These are phyloP conservation scores for Sarcocystis neurona DNA, from an alignment of 169 alveolate genomes.

Conservation along the genomic window DNA sequence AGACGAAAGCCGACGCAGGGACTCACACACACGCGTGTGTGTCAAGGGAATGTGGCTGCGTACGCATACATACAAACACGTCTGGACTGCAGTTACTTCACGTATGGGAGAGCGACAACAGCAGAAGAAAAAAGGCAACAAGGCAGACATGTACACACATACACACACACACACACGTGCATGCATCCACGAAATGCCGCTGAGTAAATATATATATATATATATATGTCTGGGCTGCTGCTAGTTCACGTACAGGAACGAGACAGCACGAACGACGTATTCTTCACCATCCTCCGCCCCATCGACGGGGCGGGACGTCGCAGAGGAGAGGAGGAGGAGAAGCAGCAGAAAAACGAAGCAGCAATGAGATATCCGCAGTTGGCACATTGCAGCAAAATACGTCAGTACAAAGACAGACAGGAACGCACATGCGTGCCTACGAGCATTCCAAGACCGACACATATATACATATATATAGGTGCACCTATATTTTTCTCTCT, in stretches of 20 bases:
- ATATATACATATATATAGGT: not conserved
- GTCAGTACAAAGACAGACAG: not conserved
- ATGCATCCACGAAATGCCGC: too few relatives aligned
- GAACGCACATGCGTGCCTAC: not conserved
- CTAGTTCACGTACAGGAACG: too few relatives aligned
- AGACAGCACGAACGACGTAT: too few relatives aligned
- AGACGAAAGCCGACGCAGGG: not conserved
- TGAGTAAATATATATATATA: too few relatives aligned
- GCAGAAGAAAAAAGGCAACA: not conserved
- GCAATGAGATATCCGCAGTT: not conserved
- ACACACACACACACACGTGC: too few relatives aligned
- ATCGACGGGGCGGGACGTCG: too few relatives aligned
- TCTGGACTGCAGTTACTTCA: not conserved
- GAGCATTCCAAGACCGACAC: not conserved
- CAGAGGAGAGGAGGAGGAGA: too few relatives aligned
- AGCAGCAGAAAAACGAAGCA: not conserved
- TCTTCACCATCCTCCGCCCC: too few relatives aligned
- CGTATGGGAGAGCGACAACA: not conserved
- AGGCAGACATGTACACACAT: too few relatives aligned
- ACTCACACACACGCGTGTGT: not conserved
- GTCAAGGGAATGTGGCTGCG: not conserved
- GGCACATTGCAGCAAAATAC: not conserved
- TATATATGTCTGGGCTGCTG: too few relatives aligned
- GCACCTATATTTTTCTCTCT: not conserved
- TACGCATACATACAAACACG: not conserved